A percentile compares a stretch with the other conserved stretches of the same genome.
Evolutionary conservation across 2,329 filamentous ascomycete genomes (phyloP).

Genomic region (Neonectria ditissima): DNA sequence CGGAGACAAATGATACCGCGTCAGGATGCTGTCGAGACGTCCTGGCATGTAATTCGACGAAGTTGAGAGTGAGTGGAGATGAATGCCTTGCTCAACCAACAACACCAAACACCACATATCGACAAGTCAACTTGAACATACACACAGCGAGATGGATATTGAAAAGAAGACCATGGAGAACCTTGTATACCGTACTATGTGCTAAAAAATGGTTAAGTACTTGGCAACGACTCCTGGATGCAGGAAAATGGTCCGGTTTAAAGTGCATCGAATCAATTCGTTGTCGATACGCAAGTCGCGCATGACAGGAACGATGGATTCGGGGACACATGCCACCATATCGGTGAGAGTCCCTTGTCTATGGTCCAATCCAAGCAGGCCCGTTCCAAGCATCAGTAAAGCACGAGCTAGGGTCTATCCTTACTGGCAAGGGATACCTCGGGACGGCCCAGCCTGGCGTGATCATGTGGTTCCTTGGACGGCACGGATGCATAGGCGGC

Average conservation of each 20-base stretch:
- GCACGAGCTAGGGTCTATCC: not conserved
- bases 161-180: not conserved
- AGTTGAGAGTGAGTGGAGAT: not conserved
- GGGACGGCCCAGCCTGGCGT: constrained; percentile 9
- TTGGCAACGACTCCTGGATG: not conserved
- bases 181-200: not conserved
- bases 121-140: not conserved
- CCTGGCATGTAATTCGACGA: not conserved
- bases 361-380: constrained; percentile 16
- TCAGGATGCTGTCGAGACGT: not conserved
- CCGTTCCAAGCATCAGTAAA: constrained; percentile 1
- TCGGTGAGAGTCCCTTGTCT: not conserved
- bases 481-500: constrained; percentile 5
- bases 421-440: constrained; percentile 9
- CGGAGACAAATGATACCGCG: not conserved
- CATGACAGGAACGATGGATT: not conserved
- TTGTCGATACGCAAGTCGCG: not conserved
- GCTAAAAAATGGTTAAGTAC: not conserved
- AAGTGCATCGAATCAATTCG: not conserved
- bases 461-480: constrained; percentile 18
- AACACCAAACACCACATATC: not conserved
- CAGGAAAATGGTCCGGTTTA: not conserved
- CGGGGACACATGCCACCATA: not conserved
- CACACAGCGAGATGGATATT: too few species aligned
- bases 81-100: not conserved